Conservation (phyloP, 129 eudicot species). For the Pseudognaphalium luteoalbum region DNA sequence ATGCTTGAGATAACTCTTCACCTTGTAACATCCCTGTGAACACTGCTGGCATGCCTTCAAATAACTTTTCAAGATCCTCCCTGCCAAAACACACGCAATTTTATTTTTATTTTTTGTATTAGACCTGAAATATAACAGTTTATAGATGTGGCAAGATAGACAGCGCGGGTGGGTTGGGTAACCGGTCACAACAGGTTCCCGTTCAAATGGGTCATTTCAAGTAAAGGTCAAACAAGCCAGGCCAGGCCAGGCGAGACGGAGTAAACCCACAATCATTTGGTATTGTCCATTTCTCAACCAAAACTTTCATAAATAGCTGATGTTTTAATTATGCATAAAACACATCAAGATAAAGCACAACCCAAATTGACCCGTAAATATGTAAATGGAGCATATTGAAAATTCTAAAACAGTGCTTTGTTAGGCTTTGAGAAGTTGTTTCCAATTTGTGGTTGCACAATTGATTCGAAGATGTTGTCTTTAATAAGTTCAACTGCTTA, state of each 20-base stretch:
- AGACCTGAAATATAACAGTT: constrained; percentile 1
- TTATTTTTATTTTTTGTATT: not conserved
- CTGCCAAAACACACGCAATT: constrained; percentile 32
- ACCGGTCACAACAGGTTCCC: not conserved
- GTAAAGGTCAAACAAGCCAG: not conserved
- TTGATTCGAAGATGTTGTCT: not conserved
- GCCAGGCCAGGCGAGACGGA: not conserved
- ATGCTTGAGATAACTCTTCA: constrained; percentile 93
- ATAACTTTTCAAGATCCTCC: constrained; percentile 79
- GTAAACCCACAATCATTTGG: not conserved
- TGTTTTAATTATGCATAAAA: not conserved
- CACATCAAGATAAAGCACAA: not conserved
- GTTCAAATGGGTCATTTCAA: not conserved
- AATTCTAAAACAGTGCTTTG: not conserved
- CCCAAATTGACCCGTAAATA: not conserved
- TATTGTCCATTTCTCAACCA: not conserved
- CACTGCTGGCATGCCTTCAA: constrained; percentile 82
- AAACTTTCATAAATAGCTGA: not conserved
- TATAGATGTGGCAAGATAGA: not conserved
- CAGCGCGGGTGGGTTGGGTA: not conserved
- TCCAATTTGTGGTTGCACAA: not conserved
- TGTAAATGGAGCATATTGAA: not conserved
- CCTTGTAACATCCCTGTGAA: constrained; percentile 91
- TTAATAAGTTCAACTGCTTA: constrained; percentile 22
- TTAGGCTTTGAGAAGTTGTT: not conserved